These are phyloP conservation scores for Eimeria zaria DNA, from an alignment of 169 alveolate species.

Conservation along the genomic window DNA sequence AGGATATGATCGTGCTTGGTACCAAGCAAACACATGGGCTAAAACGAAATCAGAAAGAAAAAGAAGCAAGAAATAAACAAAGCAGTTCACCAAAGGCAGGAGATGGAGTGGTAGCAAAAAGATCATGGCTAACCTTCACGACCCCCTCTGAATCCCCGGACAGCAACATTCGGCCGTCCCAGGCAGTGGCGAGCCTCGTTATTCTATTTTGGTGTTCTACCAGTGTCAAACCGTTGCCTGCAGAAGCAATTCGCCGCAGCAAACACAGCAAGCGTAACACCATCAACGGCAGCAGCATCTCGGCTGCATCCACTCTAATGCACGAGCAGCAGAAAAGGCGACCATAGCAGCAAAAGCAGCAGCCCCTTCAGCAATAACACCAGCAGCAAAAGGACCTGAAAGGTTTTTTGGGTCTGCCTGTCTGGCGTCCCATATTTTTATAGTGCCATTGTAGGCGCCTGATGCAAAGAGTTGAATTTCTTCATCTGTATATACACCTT, in stretches of 20 bases:
- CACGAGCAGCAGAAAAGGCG: background rate
- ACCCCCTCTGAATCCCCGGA: constrained; percentile 83
- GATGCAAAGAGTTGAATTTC: constrained; percentile 66
- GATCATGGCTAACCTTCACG: constrained; percentile 59
- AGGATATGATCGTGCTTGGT: too few relatives aligned
- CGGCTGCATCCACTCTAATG: background rate
- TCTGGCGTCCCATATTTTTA: constrained; percentile 78
- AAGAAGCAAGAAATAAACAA: background rate
- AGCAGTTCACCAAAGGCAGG: background rate
- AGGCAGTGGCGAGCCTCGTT: constrained; percentile 76
- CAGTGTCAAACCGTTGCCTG: constrained; percentile 79
- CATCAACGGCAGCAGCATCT: background rate
- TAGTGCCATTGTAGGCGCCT: constrained; percentile 81
- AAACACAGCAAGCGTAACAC: background rate
- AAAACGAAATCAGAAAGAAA: background rate
- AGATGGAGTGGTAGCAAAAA: background rate
- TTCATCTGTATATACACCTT: constrained; percentile 29
- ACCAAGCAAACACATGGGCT: background rate
- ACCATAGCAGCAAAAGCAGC: constrained; percentile 21
- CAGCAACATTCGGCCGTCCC: constrained; percentile 77
- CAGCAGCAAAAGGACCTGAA: constrained; percentile 12
- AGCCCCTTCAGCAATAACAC: background rate
- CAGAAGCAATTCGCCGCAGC: background rate
- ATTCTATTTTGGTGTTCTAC: constrained; percentile 80
- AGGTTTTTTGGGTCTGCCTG: constrained; percentile 59